Evolutionary conservation across 148 eudicot species (phyloP).

Genomic region (Nepenthes gracilis): DNA sequence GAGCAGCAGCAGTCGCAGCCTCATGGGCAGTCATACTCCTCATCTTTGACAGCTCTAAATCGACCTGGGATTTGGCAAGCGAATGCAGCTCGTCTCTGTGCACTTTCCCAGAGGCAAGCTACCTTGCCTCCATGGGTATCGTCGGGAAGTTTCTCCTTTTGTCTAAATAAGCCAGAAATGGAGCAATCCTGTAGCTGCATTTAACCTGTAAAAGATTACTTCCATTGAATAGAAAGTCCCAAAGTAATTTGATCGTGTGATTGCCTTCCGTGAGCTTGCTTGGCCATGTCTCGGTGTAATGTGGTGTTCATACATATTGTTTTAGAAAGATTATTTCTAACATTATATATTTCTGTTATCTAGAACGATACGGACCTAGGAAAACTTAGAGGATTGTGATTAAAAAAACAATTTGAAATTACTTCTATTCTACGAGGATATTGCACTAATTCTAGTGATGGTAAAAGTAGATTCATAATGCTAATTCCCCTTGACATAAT

Average conservation of each 20-base stretch:
- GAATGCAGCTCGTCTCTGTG: constrained; percentile 32
- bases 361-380: no score
- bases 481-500: no score
- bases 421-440: no score
- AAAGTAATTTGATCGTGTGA: background rate
- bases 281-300: no score
- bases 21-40: constrained; percentile 70
- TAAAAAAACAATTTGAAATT: no score
- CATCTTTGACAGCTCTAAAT: constrained; percentile 66
- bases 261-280: background rate
- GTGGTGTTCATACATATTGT: no score
- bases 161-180: constrained; percentile 25
- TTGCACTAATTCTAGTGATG: no score
- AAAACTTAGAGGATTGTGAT: no score
- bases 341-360: no score
- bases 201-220: constrained; percentile 35
- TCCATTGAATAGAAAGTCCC: background rate
- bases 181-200: constrained; percentile 45
- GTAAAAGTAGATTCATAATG: no score
- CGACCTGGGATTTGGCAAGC: constrained; percentile 42
- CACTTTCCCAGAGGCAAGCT: constrained; percentile 23
- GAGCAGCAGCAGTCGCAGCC: constrained; percentile 73
- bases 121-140: constrained; percentile 32
- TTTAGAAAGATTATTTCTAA: no score
- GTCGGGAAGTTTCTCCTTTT: constrained; percentile 29